A percentile compares a stretch with the other conserved stretches of the same genome.
phyloP scores from a whole-genome alignment of 2,329 filamentous ascomycete genomes.

The Penicillium hesseltinei region DNA sequence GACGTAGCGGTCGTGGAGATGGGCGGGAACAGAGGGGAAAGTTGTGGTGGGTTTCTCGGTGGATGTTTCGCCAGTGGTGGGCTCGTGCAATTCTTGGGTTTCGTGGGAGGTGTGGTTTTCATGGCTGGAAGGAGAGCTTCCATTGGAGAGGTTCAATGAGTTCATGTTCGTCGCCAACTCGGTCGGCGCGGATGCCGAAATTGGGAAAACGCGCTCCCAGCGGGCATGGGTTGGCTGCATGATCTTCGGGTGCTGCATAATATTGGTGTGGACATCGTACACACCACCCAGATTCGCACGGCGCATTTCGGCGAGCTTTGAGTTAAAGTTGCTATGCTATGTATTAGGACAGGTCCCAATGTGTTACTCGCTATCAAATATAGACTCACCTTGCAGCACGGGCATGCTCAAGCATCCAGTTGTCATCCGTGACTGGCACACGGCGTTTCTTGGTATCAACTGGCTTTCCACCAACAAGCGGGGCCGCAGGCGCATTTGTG shows the following conservation, averaged over 20 bases:
- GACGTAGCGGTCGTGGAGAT: conserved; percentile 61
- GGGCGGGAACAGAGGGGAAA: conserved; percentile 55
- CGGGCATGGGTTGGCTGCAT: conserved; percentile 88
- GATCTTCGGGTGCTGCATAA: conserved; percentile 78
- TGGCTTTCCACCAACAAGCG: conserved; percentile 69
- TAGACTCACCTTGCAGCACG: conserved; percentile 75
- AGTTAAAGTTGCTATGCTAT: conserved; percentile 73
- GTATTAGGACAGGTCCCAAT: conserved; percentile 13
- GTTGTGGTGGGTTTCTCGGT: conserved; percentile 31
- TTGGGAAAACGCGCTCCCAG: conserved; percentile 67
- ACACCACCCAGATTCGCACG: conserved; percentile 69
- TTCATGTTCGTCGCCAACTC: conserved; percentile 37
- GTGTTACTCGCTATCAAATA: background rate
- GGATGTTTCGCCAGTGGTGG: conserved; percentile 5
- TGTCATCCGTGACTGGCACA: conserved; percentile 84
- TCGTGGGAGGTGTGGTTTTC: conserved; percentile 11
- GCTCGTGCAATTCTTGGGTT: conserved; percentile 1
- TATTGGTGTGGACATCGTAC: conserved; percentile 93
- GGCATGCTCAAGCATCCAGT: conserved; percentile 96
- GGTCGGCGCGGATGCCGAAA: conserved; percentile 28
- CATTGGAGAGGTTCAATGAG: conserved; percentile 36
- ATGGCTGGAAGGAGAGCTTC: background rate
- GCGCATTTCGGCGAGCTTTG: conserved; percentile 66
- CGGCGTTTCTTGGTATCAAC: conserved; percentile 77
- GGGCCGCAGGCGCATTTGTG: conserved; percentile 73